Evolutionary conservation across 257 asterid species (phyloP).

Genomic region (Primulina huaijiensis): DNA sequence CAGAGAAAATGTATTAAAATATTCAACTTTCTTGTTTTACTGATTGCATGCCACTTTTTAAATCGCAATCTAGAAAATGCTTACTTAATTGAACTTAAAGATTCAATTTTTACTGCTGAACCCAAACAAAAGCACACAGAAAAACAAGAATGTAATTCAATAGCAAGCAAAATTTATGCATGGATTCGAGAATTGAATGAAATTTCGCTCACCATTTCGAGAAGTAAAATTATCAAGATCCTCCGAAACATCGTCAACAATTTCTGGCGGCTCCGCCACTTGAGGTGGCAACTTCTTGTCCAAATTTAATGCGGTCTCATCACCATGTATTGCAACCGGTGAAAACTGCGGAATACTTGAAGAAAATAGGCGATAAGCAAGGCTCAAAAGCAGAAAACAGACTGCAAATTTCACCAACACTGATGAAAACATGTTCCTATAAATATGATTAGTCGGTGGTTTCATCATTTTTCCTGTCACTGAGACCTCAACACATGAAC

Average conservation of each 20-base stretch:
- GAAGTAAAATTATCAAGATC: slow-evolving; percentile 26
- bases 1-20: neutral
- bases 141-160: neutral
- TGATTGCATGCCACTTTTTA: neutral
- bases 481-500: neutral
- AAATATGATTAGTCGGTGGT: slow-evolving; percentile 6
- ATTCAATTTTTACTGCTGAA: slow-evolving; percentile 10
- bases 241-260: slow-evolving; percentile 17
- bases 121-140: slow-evolving; percentile 4
- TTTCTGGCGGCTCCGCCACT: slow-evolving; percentile 24
- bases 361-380: slow-evolving; percentile 52
- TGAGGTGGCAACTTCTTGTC: slow-evolving; percentile 27
- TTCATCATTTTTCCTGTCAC: neutral
- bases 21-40: neutral
- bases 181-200: slow-evolving; percentile 11
- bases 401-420: slow-evolving; percentile 43
- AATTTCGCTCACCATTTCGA: slow-evolving; percentile 34
- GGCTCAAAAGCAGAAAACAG: slow-evolving; percentile 50
- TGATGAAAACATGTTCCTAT: slow-evolving; percentile 34
- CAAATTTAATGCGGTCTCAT: slow-evolving; percentile 16
- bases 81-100: neutral
- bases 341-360: slow-evolving; percentile 46
- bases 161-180: slow-evolving; percentile 27
- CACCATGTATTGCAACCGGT: slow-evolving; percentile 28
- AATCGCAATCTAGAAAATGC: slow-evolving; percentile 1